Percentiles rank a stretch among this genome's conserved stretches.
These are phyloP conservation scores for Sporothrix euskadiensis DNA, from an alignment of 2,329 filamentous ascomycete species.

Conservation along the genomic window DNA sequence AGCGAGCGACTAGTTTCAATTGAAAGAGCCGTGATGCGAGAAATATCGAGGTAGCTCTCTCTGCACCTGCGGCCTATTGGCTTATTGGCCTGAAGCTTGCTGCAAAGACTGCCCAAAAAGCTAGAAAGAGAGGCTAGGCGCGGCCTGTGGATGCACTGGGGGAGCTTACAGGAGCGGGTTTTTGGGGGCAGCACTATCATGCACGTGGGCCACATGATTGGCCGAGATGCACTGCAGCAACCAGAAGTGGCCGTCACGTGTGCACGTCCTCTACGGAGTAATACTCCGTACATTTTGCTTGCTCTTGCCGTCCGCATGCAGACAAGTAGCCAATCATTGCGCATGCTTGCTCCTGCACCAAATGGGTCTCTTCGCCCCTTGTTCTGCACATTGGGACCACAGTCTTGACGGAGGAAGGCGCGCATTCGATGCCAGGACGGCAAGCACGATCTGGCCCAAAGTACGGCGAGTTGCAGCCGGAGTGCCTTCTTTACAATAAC, in stretches of 20 bases:
- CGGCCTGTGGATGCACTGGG: conserved; percentile 1
- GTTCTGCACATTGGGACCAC: neutral
- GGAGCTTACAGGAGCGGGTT: neutral
- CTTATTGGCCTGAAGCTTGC: neutral
- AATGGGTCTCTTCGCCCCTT: neutral
- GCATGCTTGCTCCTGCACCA: neutral
- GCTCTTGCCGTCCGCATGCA: neutral
- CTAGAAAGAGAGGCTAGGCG: neutral
- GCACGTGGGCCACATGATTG: conserved; percentile 42
- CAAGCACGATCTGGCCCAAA: conserved; percentile 5
- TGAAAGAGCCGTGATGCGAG: neutral
- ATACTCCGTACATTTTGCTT: neutral
- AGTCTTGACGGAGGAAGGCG: neutral
- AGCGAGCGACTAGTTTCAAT: conserved; percentile 2
- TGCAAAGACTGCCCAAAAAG: neutral
- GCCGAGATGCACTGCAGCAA: conserved; percentile 8
- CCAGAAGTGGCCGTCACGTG: conserved; percentile 8
- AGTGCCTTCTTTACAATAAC: neutral
- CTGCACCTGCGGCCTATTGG: neutral
- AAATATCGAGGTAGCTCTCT: neutral
- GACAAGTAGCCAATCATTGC: conserved; percentile 12
- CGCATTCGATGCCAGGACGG: neutral
- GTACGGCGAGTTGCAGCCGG: neutral
- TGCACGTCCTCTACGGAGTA: no score
- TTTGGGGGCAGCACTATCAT: neutral